Conservation (phyloP, 1,284 basidiomycete genomes). For the Ceratobasidium sp. region DNA sequence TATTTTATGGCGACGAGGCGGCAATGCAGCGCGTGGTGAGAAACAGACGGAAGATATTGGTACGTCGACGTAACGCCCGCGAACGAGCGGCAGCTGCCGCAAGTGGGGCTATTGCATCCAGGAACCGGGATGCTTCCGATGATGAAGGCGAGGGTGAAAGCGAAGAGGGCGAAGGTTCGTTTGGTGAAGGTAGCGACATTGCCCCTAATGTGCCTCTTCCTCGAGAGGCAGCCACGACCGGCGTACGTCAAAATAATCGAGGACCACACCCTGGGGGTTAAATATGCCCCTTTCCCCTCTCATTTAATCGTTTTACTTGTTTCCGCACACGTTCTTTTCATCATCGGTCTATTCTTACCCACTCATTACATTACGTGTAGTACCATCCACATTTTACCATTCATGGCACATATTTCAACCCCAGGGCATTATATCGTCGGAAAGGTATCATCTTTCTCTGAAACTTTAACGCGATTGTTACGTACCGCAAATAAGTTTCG, state of each 20-base stretch:
- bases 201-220: background rate
- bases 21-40: constrained; percentile 69
- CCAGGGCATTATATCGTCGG: too few relatives aligned
- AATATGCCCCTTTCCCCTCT: background rate
- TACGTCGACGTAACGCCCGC: constrained; percentile 71
- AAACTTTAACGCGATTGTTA: too few relatives aligned
- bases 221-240: background rate
- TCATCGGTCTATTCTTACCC: too few relatives aligned
- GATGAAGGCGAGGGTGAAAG: constrained; percentile 43
- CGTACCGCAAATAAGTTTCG: too few relatives aligned
- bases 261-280: constrained; percentile 34
- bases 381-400: too few relatives aligned
- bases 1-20: constrained; percentile 78
- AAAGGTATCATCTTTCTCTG: too few relatives aligned
- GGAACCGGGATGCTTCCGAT: constrained; percentile 28
- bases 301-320: background rate
- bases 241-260: constrained; percentile 1
- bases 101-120: constrained; percentile 28
- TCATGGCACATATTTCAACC: too few relatives aligned
- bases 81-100: constrained; percentile 61
- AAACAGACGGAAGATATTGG: constrained; percentile 77
- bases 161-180: constrained; percentile 46
- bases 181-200: constrained; percentile 27
- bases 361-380: too few relatives aligned
- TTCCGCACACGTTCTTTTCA: background rate